A percentile compares a stretch with the other conserved stretches of the same genome.
Conservation (phyloP, 2,329 filamentous ascomycete species). For the Hansfordia pulvinata region DNA sequence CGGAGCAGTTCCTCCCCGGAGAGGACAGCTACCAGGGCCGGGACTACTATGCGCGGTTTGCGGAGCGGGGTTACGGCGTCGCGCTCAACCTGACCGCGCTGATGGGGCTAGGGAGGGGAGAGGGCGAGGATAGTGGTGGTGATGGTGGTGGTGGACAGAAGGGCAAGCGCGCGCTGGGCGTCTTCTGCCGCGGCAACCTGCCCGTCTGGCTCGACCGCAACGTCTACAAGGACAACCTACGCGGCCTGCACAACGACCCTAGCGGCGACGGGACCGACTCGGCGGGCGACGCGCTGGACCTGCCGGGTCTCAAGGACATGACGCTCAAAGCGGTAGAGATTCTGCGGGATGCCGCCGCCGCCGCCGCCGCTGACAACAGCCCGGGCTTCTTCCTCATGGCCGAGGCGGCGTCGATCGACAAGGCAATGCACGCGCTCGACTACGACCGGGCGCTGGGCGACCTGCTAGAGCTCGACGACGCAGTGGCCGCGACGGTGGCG, state of each 20-base stretch:
- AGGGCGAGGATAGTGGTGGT: too few species aligned
- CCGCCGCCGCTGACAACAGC: too few species aligned
- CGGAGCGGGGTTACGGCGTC: slow-evolving; percentile 58
- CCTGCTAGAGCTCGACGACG: slow-evolving; percentile 75
- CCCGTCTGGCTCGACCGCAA: slow-evolving; percentile 82
- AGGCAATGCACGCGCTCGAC: slow-evolving; percentile 78
- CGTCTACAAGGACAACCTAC: slow-evolving; percentile 60
- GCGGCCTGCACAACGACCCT: slow-evolving; percentile 53
- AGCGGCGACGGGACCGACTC: too few species aligned
- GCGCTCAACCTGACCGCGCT: slow-evolving; percentile 64
- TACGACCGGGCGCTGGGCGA: slow-evolving; percentile 79
- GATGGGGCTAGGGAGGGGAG: slow-evolving; percentile 33
- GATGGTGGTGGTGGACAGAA: too few species aligned
- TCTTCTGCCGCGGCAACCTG: slow-evolving; percentile 64
- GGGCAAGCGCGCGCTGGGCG: slow-evolving; percentile 54
- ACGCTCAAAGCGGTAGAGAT: slow-evolving; percentile 76
- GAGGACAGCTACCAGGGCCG: slow-evolving; percentile 52
- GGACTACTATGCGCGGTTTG: slow-evolving; percentile 70
- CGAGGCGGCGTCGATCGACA: slow-evolving; percentile 75
- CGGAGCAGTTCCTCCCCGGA: slow-evolving; percentile 63
- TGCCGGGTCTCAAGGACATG: slow-evolving; percentile 81
- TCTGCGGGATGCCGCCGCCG: slow-evolving; percentile 49
- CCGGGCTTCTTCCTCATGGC: slow-evolving; percentile 86
- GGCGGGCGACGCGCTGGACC: slow-evolving; percentile 56
- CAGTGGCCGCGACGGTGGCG: slow-evolving; percentile 58